Conservation (phyloP, 2,329 filamentous ascomycete genomes). For the Diaporthe velutina region DNA sequence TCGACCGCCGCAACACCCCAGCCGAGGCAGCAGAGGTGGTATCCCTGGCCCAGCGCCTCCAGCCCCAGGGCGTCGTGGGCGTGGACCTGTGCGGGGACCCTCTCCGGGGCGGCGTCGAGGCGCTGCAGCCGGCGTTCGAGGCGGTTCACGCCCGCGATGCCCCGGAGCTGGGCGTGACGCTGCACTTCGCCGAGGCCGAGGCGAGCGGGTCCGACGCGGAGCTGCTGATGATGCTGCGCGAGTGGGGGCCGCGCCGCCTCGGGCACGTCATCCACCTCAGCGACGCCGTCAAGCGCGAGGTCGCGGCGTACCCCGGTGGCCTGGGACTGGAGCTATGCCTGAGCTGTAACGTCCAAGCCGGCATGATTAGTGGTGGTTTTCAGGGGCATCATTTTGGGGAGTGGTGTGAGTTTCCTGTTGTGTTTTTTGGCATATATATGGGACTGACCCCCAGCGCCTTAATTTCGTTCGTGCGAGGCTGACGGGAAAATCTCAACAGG, state of each 20-base stretch:
- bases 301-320: conserved; percentile 59
- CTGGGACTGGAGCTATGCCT: conserved; percentile 82
- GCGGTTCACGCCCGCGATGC: conserved; percentile 64
- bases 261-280: conserved; percentile 85
- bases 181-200: conserved; percentile 83
- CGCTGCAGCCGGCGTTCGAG: conserved; percentile 71
- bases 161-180: conserved; percentile 72
- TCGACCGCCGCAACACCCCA: conserved; percentile 75
- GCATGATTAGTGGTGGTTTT: conserved; percentile 76
- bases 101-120: conserved; percentile 68
- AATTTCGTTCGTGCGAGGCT: not conserved
- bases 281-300: conserved; percentile 68
- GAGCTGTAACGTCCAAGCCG: conserved; percentile 84
- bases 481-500: not conserved
- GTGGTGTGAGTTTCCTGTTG: conserved; percentile 66
- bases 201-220: conserved; percentile 70
- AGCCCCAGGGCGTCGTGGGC: conserved; percentile 72
- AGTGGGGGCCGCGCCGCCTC: conserved; percentile 75
- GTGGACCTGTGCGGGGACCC: conserved; percentile 87
- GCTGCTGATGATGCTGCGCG: conserved; percentile 70
- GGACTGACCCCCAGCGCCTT: rapidly evolving
- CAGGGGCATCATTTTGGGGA: conserved; percentile 82
- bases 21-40: conserved; percentile 74
- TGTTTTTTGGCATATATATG: not conserved
- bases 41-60: conserved; percentile 70